These are phyloP conservation scores for Barnettozyma botsteinii DNA, from an alignment of 805 yeast genomes.

Conservation along the genomic window DNA sequence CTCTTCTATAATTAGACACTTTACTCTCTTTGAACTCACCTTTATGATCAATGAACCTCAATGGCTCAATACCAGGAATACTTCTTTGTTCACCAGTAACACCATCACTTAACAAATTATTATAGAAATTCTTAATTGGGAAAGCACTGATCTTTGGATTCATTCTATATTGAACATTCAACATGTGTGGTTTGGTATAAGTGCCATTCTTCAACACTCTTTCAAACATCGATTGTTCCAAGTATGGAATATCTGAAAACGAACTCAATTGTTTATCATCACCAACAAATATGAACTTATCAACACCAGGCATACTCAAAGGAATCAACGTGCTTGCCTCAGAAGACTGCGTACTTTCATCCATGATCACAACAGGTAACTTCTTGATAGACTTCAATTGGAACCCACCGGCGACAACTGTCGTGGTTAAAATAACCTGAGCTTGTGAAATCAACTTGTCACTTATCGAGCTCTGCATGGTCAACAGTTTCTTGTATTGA, in stretches of 20 bases:
- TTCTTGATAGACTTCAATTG: slow-evolving; percentile 55
- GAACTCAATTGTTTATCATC: slow-evolving; percentile 73
- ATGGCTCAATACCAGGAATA: slow-evolving; percentile 46
- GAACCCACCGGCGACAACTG: slow-evolving; percentile 67
- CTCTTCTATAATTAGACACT: slow-evolving; percentile 39
- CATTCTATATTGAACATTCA: slow-evolving; percentile 66
- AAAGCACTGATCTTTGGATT: slow-evolving; percentile 61
- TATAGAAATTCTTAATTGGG: slow-evolving; percentile 48
- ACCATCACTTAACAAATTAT: slow-evolving; percentile 49
- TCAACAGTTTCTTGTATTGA: slow-evolving; percentile 45
- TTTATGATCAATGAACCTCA: slow-evolving; percentile 56
- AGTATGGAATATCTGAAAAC: slow-evolving; percentile 60
- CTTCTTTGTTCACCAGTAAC: slow-evolving; percentile 46
- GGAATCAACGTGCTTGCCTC: slow-evolving; percentile 71
- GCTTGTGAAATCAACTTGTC: slow-evolving; percentile 55
- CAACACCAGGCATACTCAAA: slow-evolving; percentile 59
- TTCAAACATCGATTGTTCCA: slow-evolving; percentile 65
- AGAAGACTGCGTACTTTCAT: slow-evolving; percentile 72
- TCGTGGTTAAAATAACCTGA: slow-evolving; percentile 65
- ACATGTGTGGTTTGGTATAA: slow-evolving; percentile 56
- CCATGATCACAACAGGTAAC: slow-evolving; percentile 69
- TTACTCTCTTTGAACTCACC: slow-evolving; percentile 42
- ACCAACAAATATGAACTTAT: slow-evolving; percentile 65
- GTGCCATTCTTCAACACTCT: slow-evolving; percentile 58
- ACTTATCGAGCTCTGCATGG: slow-evolving; percentile 38